A percentile compares a stretch with the other conserved stretches of the same genome.
Evolutionary conservation across 371 early-diverging fungal genomes (phyloP).

Genomic region (Lichtheimia hyalospora): DNA sequence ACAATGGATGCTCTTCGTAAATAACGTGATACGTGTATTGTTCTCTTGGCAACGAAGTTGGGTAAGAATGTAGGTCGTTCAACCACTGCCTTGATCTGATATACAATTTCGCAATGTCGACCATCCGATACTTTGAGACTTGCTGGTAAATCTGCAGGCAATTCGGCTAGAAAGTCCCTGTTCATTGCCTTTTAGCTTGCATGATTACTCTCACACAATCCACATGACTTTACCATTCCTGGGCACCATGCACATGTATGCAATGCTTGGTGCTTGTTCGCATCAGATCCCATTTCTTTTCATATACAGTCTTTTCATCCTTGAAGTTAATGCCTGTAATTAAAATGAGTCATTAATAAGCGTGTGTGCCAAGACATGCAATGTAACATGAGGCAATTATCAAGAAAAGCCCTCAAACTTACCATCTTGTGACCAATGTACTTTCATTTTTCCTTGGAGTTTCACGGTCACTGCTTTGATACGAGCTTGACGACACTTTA

Average conservation of each 20-base stretch:
- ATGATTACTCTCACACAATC: too few species aligned
- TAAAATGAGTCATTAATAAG: conserved; percentile 23
- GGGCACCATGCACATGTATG: conserved; percentile 15
- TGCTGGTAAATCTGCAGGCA: conserved; percentile 43
- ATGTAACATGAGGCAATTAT: background rate
- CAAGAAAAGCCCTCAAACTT: conserved; percentile 10
- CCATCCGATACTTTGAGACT: conserved; percentile 29
- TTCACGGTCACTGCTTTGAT: conserved; percentile 37
- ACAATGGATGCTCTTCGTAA: background rate
- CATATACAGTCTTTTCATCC: conserved; percentile 15
- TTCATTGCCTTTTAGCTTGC: background rate
- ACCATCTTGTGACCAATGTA: conserved; percentile 47
- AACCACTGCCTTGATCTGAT: conserved; percentile 32
- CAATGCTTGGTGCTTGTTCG: conserved; percentile 26
- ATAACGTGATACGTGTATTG: conserved; percentile 15
- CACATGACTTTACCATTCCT: conserved; percentile 26
- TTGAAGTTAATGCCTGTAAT: conserved; percentile 11
- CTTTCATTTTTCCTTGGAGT: conserved; percentile 38
- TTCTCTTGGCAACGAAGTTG: conserved; percentile 26
- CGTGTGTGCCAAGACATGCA: background rate
- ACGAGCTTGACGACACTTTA: conserved; percentile 38
- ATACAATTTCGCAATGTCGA: conserved; percentile 21
- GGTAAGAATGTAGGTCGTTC: conserved; percentile 34
- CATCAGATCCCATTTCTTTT: conserved; percentile 21
- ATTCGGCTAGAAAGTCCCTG: conserved; percentile 37